These are phyloP conservation scores for Aspergillus saccharolyticus DNA, from an alignment of 495 filamentous ascomycete genomes.

Conservation along the genomic window DNA sequence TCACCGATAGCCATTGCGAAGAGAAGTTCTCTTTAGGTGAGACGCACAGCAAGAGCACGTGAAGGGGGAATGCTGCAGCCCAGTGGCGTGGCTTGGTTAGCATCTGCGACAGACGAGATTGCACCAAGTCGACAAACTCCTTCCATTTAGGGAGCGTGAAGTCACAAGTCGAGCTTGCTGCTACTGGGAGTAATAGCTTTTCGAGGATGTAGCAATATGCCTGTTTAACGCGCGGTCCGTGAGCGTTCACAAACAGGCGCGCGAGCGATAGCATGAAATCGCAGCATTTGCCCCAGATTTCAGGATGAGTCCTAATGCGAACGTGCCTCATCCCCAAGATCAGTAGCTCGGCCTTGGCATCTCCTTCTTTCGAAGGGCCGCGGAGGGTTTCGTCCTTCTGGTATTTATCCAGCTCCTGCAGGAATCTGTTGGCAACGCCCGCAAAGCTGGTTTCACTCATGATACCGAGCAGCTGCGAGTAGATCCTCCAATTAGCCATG, in stretches of 20 bases:
- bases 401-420: slow-evolving; percentile 69
- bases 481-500: slow-evolving; percentile 91
- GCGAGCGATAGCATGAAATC: slow-evolving; percentile 78
- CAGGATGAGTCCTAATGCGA: slow-evolving; percentile 61
- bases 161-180: slow-evolving; percentile 66
- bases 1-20: slow-evolving; percentile 76
- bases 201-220: slow-evolving; percentile 90
- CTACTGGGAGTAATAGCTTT: slow-evolving; percentile 81
- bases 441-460: slow-evolving; percentile 91
- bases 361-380: slow-evolving; percentile 60
- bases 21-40: slow-evolving; percentile 79
- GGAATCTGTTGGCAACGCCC: slow-evolving; percentile 74
- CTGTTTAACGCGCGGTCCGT: slow-evolving; percentile 83
- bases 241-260: slow-evolving; percentile 73
- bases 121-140: slow-evolving; percentile 71
- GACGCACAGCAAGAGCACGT: slow-evolving; percentile 78
- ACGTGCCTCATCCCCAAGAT: slow-evolving; percentile 89
- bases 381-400: slow-evolving; percentile 68
- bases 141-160: slow-evolving; percentile 77
- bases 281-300: slow-evolving; percentile 79
- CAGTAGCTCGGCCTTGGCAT: slow-evolving; percentile 75
- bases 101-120: slow-evolving; percentile 71
- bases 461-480: slow-evolving; percentile 81
- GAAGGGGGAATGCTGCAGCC: slow-evolving; percentile 78
- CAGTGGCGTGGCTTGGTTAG: slow-evolving; percentile 88